Evolutionary conservation across 495 filamentous ascomycete genomes (phyloP), one percentile per base, ranked within the genome.

Genomic region (Tuber umbilicatum): DNA sequence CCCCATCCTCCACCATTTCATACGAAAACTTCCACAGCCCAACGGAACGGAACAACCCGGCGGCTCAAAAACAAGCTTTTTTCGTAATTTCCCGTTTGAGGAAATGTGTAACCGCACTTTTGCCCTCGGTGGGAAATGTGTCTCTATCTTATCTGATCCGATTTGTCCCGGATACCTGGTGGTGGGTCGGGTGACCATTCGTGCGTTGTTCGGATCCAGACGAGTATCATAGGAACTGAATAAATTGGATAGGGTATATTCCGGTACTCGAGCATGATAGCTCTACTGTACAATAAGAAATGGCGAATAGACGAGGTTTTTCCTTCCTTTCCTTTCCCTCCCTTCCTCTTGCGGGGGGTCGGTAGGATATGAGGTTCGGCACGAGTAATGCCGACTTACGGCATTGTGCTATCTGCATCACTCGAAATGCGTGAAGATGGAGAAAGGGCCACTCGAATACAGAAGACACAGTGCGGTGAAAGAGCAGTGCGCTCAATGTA

Each of bases 21-120:
- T 40, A 40, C 0, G 39, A 7, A 40, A 7, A 40, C 0, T 9
- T 40, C 39, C 39, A 5, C 3, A 7, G 1, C 1, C 21, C 50
- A 35, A 35, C 55, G 55, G 55, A 35, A 35, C 55, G 55, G 55
- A 64, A 64, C 55, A 35, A 35, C 10, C 55, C 55, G 27, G 55
- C 55, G 55, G 55, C 55, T 64, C 55, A 64, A 64, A 64, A 64
- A 64, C 55, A 64, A 64, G 55, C 55, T 64, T 64, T 60, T 50
- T 64, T 64, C 2, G 27, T 35, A 27, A 60, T 27, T 14, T 60
- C 50, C n/a, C 23, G 50, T 60, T 60, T 0, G 10, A 5, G 50
- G 14, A 60, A 17, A 0, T 31, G 55, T 64, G 55, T 64, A 14
- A 35, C 55, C 12, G 12, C 55, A 64, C 55, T 60, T 14, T 60